Percentiles rank a stretch among this genome's conserved stretches.
phyloP scores from a whole-genome alignment of 169 alveolate genomes.

The Perkinsus olseni region DNA sequence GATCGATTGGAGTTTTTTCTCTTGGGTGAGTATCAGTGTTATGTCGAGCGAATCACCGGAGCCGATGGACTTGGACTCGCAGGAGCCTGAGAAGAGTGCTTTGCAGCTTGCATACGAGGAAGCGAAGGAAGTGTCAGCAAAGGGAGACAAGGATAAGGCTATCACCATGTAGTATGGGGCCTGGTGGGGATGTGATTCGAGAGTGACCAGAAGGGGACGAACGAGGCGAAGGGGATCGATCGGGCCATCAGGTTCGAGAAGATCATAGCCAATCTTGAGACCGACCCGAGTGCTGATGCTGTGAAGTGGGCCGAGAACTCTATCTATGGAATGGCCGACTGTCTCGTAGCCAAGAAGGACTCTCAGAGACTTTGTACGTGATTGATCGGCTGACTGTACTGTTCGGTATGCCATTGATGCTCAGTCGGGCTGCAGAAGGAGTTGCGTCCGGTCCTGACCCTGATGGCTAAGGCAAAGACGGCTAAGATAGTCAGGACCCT shows the following conservation, averaged over 20 bases:
- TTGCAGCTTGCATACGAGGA: background rate
- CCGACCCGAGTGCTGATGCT: slow-evolving; percentile 22
- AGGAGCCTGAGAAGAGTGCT: background rate
- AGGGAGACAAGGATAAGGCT: background rate
- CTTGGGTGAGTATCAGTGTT: background rate
- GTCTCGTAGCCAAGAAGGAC: slow-evolving; percentile 14
- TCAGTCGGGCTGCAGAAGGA: slow-evolving; percentile 16
- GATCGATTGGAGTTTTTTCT: background rate
- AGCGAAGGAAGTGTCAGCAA: background rate
- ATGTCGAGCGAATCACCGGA: background rate
- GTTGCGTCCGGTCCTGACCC: slow-evolving; percentile 38
- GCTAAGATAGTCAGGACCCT: slow-evolving; percentile 49
- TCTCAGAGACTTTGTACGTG: slow-evolving; percentile 15
- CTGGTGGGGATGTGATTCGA: background rate
- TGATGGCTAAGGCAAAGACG: slow-evolving; percentile 56
- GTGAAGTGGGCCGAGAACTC: slow-evolving; percentile 25
- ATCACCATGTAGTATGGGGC: background rate
- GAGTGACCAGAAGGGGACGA: background rate
- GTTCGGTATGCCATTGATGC: background rate
- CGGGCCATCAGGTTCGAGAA: slow-evolving; percentile 9
- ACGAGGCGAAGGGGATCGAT: background rate
- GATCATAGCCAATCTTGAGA: slow-evolving; percentile 13
- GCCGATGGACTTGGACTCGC: background rate
- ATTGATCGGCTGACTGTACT: background rate
- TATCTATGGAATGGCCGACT: slow-evolving; percentile 22